Evolutionary conservation across 768 basidiomycete genomes (phyloP).

Genomic region (Rhizopogon rudus): DNA sequence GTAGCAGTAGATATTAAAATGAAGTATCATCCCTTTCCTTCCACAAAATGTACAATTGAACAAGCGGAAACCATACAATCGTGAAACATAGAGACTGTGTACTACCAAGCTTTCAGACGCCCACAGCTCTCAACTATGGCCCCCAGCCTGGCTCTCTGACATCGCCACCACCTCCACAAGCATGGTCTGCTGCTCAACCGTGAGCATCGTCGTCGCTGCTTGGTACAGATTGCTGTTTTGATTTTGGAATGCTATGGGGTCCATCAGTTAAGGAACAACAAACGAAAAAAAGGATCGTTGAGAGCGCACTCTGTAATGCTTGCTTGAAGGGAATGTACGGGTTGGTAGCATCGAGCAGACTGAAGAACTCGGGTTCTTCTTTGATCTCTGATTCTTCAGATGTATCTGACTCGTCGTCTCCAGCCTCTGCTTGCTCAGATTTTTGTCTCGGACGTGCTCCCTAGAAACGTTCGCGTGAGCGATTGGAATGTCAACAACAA

Average conservation of each 20-base stretch:
- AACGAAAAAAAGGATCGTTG: neutral
- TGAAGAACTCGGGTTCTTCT: conserved; percentile 75
- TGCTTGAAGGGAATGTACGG: conserved; percentile 76
- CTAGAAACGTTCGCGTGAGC: conserved; percentile 29
- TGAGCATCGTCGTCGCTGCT: conserved; percentile 46
- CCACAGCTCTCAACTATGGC: too few relatives aligned
- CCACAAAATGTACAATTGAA: neutral
- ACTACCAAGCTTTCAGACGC: too few relatives aligned
- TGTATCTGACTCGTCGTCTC: conserved; percentile 33
- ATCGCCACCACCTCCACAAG: conserved; percentile 82
- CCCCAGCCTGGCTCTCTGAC: neutral
- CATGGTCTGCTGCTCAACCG: too few relatives aligned
- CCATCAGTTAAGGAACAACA: neutral
- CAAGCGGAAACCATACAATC: neutral
- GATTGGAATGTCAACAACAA: neutral
- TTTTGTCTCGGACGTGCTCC: conserved; percentile 69
- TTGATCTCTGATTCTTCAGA: conserved; percentile 59
- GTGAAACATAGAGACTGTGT: neutral
- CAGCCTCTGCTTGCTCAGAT: conserved; percentile 36
- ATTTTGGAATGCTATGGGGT: conserved; percentile 39
- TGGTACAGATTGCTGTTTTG: conserved; percentile 44
- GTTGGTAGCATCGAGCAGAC: conserved; percentile 74
- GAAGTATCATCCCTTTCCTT: too few relatives aligned
- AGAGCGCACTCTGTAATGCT: conserved; percentile 64
- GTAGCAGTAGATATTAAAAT: too few relatives aligned